Base-by-base conservation (phyloP, 805 yeast genomes). In the Monosporozyma yasuniensis region DNA sequence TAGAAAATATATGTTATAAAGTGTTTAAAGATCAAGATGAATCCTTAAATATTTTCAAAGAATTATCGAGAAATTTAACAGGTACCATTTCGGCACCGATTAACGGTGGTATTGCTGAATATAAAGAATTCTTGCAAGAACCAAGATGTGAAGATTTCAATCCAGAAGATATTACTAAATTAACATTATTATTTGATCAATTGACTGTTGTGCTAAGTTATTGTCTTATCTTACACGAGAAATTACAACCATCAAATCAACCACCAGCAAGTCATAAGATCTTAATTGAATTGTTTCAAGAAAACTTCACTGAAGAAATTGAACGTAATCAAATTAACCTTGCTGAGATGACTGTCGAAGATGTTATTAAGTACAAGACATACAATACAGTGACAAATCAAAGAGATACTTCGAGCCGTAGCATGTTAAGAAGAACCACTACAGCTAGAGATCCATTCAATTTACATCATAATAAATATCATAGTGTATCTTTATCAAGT, bases 51-150 rank as follows among this genome's bases (percentile, higher is more conserved):
- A 63, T 77, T 27, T 81, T 82, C 63, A 75, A 76, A 55, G 87
- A 81, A 60, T 68, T 85, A 52, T 81, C 90, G 5, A 73, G 91
- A 65, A 80, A 79, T 59, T 69, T 83, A 49, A 77, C 87, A 2
- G 96, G 96, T 42, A 86, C 96, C 0, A 90, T 89, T 49, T 95
- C 87, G 63, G 80, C 96, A 0, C 96, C 96, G 3, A 91, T 88
- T 5, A 88, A 88, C 63, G 96, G 96, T 34, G 96, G 96, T 51
- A 86, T 88, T 54, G 86, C 87, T 2, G 88, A 84, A 61, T 88
- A 85, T 67, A 74, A 90, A 49, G 77, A 77, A 2, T 87, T 88
- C 62, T 78, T 85, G 61, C 66, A 64, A 35, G 41, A 38, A 3
- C 52, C 58, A 1, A 12, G 21, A 2, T 75, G 73, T 46, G 66